These are phyloP conservation scores for Microcera coccophila DNA, from an alignment of 2,329 filamentous ascomycete genomes.

Conservation along the genomic window DNA sequence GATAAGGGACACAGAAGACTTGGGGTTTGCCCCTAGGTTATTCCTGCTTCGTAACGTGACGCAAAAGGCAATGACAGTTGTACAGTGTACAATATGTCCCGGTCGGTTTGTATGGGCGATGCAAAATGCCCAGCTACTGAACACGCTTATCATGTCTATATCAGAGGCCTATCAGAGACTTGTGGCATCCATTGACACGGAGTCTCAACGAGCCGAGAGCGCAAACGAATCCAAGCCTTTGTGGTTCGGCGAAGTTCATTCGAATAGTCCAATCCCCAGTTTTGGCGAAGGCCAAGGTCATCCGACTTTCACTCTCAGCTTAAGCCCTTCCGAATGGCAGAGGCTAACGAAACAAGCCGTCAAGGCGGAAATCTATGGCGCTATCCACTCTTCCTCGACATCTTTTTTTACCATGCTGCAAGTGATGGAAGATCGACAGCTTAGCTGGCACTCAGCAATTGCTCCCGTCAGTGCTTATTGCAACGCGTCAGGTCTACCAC, in stretches of 20 bases:
- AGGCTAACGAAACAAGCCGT: conserved; percentile 17
- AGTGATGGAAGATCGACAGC: conserved; percentile 24
- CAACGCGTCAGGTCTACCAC: conserved; percentile 11
- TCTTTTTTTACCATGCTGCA: conserved; percentile 17
- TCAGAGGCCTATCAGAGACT: conserved; percentile 24
- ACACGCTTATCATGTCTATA: conserved; percentile 22
- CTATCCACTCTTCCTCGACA: neutral
- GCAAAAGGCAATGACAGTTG: conserved; percentile 10
- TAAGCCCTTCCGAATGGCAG: conserved; percentile 19
- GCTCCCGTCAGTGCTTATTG: neutral
- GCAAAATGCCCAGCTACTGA: conserved; percentile 25
- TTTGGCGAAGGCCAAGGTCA: neutral
- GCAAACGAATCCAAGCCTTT: conserved; percentile 15
- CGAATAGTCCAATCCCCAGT: neutral
- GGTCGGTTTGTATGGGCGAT: conserved; percentile 26
- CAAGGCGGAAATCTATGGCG: conserved; percentile 19
- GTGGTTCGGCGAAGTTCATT: conserved; percentile 10
- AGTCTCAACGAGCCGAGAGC: conserved; percentile 15
- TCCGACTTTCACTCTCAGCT: conserved; percentile 8
- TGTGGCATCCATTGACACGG: conserved; percentile 17
- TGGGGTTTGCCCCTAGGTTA: conserved; percentile 17
- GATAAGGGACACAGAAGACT: conserved; percentile 17
- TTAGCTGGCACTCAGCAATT: conserved; percentile 21
- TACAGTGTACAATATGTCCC: conserved; percentile 21
- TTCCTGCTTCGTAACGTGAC: conserved; percentile 17